These are phyloP conservation scores for Russula brevipes DNA, from an alignment of 768 basidiomycete species.

Conservation along the genomic window DNA sequence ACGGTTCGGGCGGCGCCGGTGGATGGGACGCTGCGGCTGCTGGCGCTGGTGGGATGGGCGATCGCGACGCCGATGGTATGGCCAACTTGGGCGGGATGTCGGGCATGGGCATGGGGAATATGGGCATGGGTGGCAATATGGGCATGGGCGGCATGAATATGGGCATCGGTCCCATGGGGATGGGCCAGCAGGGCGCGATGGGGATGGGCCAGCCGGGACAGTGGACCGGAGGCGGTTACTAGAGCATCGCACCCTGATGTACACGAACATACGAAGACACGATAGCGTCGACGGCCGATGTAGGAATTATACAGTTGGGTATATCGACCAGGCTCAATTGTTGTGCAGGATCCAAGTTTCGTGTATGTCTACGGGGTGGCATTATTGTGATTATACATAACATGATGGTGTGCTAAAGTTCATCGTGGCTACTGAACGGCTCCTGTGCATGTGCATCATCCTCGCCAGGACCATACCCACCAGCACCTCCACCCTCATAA, in stretches of 20 bases:
- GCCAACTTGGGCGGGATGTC: slow-evolving; percentile 20
- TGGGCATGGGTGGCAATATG: slow-evolving; percentile 27
- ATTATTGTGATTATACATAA: slow-evolving; percentile 22
- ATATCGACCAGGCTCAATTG: too few species aligned
- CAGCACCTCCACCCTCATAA: slow-evolving; percentile 27
- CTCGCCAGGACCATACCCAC: slow-evolving; percentile 27
- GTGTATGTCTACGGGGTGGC: slow-evolving; percentile 5
- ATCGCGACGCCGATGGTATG: slow-evolving; percentile 29
- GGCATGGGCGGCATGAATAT: slow-evolving; percentile 21
- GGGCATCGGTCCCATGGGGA: slow-evolving; percentile 21
- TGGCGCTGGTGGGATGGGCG: slow-evolving; percentile 32
- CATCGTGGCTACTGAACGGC: slow-evolving; percentile 41
- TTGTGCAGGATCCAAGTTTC: background rate
- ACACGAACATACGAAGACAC: too few species aligned
- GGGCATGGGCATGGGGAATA: slow-evolving; percentile 23
- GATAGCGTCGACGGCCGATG: too few species aligned
- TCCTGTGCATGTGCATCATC: slow-evolving; percentile 40
- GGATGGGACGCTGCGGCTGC: slow-evolving; percentile 32
- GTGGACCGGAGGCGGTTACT: slow-evolving; percentile 18
- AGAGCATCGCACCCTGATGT: background rate
- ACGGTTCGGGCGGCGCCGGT: slow-evolving; percentile 21
- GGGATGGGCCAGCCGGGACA: slow-evolving; percentile 25
- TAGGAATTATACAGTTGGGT: too few species aligned
- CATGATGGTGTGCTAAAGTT: slow-evolving; percentile 32
- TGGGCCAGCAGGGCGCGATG: slow-evolving; percentile 19